These are phyloP conservation scores for Suillus spraguei DNA, from an alignment of 768 basidiomycete species.

Conservation along the genomic window DNA sequence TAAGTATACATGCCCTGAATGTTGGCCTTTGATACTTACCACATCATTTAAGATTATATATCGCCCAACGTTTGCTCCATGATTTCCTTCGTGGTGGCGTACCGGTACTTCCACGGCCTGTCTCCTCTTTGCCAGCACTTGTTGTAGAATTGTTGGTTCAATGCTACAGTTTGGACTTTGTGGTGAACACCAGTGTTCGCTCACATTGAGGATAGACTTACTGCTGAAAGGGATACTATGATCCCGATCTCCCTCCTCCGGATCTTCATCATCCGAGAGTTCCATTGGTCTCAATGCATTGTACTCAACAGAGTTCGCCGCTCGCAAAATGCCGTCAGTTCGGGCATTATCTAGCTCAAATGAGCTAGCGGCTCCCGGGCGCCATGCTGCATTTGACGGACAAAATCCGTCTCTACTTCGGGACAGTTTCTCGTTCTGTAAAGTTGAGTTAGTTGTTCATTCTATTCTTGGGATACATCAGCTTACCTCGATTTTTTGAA, in stretches of 20 bases:
- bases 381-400: conserved; percentile 6
- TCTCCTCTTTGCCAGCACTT: conserved; percentile 14
- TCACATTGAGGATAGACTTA: conserved; percentile 21
- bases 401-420: background rate
- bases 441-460: conserved; percentile 16
- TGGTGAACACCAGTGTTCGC: conserved; percentile 8
- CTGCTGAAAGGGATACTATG: conserved; percentile 29
- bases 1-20: background rate
- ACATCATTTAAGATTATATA: background rate
- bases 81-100: conserved; percentile 34
- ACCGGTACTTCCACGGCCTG: conserved; percentile 31
- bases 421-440: conserved; percentile 19
- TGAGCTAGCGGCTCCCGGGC: conserved; percentile 6
- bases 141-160: conserved; percentile 25
- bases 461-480: background rate
- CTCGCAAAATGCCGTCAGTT: background rate
- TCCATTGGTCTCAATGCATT: conserved; percentile 7
- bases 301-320: conserved; percentile 8
- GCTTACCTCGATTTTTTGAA: conserved; percentile 31
- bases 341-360: conserved; percentile 7
- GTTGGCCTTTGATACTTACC: background rate
- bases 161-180: conserved; percentile 12
- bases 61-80: conserved; percentile 19
- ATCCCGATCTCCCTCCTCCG: conserved; percentile 15
- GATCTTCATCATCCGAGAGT: conserved; percentile 21